Conservation (phyloP, 2,329 filamentous ascomycete genomes). For the Ceratocystis colombiana region DNA sequence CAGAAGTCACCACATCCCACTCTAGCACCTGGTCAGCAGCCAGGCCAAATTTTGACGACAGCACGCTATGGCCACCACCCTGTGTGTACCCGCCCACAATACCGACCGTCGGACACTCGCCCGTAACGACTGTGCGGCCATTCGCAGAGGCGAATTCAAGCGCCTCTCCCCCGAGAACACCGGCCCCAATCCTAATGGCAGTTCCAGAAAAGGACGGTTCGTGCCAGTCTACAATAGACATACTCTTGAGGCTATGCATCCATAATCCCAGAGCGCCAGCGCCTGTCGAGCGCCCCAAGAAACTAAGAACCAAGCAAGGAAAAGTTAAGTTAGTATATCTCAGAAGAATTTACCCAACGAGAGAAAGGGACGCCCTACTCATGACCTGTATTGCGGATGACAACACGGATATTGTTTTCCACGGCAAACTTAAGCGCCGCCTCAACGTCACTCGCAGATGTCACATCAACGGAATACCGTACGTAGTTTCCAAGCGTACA, state of each 20-base stretch:
- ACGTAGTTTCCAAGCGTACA: slow-evolving; percentile 40
- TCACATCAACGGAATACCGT: slow-evolving; percentile 34
- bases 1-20: slow-evolving; percentile 46
- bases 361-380: slow-evolving; percentile 30
- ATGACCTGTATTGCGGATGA: slow-evolving; percentile 33
- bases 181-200: slow-evolving; percentile 47
- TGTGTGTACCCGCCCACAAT: slow-evolving; percentile 50
- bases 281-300: slow-evolving; percentile 34
- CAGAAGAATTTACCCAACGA: not conserved
- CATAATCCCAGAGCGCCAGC: slow-evolving; percentile 34
- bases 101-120: slow-evolving; percentile 47
- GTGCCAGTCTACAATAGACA: slow-evolving; percentile 29
- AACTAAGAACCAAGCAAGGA: slow-evolving; percentile 23
- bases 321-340: slow-evolving; percentile 30
- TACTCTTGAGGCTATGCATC: slow-evolving; percentile 36
- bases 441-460: slow-evolving; percentile 30
- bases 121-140: slow-evolving; percentile 43
- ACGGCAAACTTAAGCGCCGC: slow-evolving; percentile 34
- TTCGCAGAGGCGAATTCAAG: slow-evolving; percentile 41
- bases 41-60: slow-evolving; percentile 47
- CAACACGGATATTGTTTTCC: slow-evolving; percentile 33
- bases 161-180: slow-evolving; percentile 44
- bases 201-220: slow-evolving; percentile 34
- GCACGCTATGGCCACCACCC: slow-evolving; percentile 48
- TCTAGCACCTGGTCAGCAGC: slow-evolving; percentile 50